These are phyloP conservation scores for Bruguiera gymnorhiza DNA, from an alignment of 345 rosid genomes.

Conservation along the genomic window DNA sequence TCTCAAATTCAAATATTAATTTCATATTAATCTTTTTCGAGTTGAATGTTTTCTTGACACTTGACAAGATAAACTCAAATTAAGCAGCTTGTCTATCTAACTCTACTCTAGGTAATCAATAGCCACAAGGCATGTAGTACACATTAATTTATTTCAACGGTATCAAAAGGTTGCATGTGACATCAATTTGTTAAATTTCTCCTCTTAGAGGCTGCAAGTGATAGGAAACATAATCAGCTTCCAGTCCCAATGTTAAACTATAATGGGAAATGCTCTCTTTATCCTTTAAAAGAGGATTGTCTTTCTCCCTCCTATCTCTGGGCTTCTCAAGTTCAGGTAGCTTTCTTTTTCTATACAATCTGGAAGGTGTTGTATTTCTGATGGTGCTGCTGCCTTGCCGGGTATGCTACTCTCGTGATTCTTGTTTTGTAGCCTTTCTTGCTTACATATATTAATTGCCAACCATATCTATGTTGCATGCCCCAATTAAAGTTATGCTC, in stretches of 20 bases:
- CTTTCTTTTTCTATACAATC: slow-evolving; percentile 17
- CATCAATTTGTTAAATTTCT: background rate
- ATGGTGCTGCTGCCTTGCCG: slow-evolving; percentile 8
- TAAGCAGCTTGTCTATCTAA: too few species aligned
- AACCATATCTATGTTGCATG: background rate
- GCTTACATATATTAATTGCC: slow-evolving; percentile 7
- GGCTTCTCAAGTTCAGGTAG: slow-evolving; percentile 10
- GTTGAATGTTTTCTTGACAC: too few species aligned
- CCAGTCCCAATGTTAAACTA: slow-evolving; percentile 35
- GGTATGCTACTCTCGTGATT: slow-evolving; percentile 49
- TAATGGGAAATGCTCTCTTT: slow-evolving; percentile 23
- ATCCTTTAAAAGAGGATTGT: background rate
- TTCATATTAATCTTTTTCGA: too few species aligned
- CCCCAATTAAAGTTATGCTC: slow-evolving; percentile 23
- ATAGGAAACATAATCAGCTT: slow-evolving; percentile 29
- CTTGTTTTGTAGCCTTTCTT: slow-evolving; percentile 30
- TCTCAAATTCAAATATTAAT: too few species aligned
- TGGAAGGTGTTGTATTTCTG: slow-evolving; percentile 16
- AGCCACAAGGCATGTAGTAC: too few species aligned
- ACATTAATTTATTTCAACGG: background rate
- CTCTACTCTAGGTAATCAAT: too few species aligned
- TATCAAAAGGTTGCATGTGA: slow-evolving; percentile 22
- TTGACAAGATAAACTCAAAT: too few species aligned
- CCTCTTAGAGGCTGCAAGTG: slow-evolving; percentile 8
- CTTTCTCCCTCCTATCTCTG: background rate